phyloP scores from a whole-genome alignment of 768 basidiomycete genomes.

The Termitomyces sp. region DNA sequence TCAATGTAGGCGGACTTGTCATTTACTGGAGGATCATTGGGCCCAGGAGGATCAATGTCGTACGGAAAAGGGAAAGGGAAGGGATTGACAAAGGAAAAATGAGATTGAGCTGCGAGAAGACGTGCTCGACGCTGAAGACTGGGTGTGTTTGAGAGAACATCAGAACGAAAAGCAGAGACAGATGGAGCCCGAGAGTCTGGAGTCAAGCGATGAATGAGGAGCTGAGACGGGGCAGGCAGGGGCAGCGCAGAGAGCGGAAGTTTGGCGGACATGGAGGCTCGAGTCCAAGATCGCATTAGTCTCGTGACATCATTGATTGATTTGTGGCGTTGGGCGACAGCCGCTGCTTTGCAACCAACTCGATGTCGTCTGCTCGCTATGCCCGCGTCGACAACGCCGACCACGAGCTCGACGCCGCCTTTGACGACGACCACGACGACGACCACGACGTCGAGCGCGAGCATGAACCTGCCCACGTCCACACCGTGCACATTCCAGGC shows the following conservation, averaged over 20 bases:
- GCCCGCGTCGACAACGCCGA: slow-evolving; percentile 14
- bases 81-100: slow-evolving; percentile 81
- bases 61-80: slow-evolving; percentile 83
- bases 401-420: slow-evolving; percentile 13
- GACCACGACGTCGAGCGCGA: slow-evolving; percentile 15
- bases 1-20: slow-evolving; percentile 67
- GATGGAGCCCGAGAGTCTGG: slow-evolving; percentile 55
- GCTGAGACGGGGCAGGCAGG: background rate
- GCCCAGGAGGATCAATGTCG: slow-evolving; percentile 47
- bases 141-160: slow-evolving; percentile 45
- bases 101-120: slow-evolving; percentile 48
- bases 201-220: slow-evolving; percentile 42
- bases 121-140: slow-evolving; percentile 68
- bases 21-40: slow-evolving; percentile 28
- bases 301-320: background rate
- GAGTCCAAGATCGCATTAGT: background rate
- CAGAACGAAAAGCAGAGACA: slow-evolving; percentile 42
- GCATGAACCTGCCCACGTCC: background rate
- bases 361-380: slow-evolving; percentile 43
- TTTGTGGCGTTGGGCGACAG: too few relatives aligned
- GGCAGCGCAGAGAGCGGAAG: slow-evolving; percentile 25
- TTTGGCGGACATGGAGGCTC: background rate
- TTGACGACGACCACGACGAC: slow-evolving; percentile 16
- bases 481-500: slow-evolving; percentile 27
- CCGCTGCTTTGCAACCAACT: slow-evolving; percentile 6